Base-by-base conservation (phyloP, 352 stramenopile genomes). In the Globisporangium radiosum region DNA sequence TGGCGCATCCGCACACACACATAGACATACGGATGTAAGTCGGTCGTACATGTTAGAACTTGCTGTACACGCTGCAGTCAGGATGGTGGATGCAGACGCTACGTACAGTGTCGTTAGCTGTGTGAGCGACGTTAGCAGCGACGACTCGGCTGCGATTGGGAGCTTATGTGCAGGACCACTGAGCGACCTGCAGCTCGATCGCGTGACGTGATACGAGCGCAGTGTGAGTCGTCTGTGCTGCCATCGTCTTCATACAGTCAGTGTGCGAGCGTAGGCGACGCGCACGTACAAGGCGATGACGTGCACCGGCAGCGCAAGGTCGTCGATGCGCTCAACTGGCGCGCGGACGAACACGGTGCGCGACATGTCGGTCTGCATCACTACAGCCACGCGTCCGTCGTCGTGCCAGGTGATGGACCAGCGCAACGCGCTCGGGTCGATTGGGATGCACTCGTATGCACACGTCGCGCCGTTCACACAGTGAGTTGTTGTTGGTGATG, bases 381-480 rank as follows among this genome's bases (percentile, higher is more conserved):
- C 45, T 36, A 60, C 36, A 14, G 47, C 47, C 55, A 54, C 55
- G 2, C 17, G 10, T 8, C 45, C 4, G 37, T 14, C 44, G 19
- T n/a, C 44, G n/a, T 5, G 7, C 55, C 55, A 60, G 10, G 7
- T 36, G n/a, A 60, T 39, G 1, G 55, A 60, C 55, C 55, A 60
- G 45, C 17, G 53, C 11, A n/a, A 11, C 4, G 45, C 55, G 11
- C 19, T 39, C 14, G 45, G 37, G 3, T 9, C 11, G 25, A 60
- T 36, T 0, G 45, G 6, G n/a, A 60, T 15, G 37, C 55, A 60
- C 45, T 60, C 55, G 55, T 60, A 60, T 3, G 45, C 55, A 40
- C 55, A 60, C 36, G 55, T 54, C 40, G 47, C n/a, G 13, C 55
- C 55, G 19, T 54, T 60, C n/a, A 60, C 55, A 19, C 55, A 60